Evolutionary conservation across 2,329 filamentous ascomycete genomes (phyloP), one percentile per base, ranked within the genome.

Genomic region (Talaromyces sp.): DNA sequence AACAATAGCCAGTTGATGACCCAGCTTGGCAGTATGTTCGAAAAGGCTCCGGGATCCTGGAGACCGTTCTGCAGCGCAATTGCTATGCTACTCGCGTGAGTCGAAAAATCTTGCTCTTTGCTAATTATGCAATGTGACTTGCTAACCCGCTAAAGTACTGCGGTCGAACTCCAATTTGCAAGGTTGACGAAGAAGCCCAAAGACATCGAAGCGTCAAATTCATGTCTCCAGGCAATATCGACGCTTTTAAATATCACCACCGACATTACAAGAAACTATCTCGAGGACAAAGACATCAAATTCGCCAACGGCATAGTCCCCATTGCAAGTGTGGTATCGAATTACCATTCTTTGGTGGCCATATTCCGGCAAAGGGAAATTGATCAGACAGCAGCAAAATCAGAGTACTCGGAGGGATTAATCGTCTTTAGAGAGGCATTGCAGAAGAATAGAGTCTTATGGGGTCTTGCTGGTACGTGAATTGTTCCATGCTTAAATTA

Each of bases 381-480:
- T 8, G 36, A 5, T 36, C 56, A 48, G 33, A 19, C 31, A 15
- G 31, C 39, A 2, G 19, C 33, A n/a, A 21, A n/a, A n/a, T n/a
- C n/a, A 6, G 40, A 58, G 22, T 4, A 53, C 10, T 25, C 11
- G 17, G n/a, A 37, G 7, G 40, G n/a, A 7, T 40, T 53, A 15
- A 15, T 8, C 7, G 21, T 39, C 31, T 21, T 58, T 8, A 41
- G 17, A 21, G 19, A 22, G 13, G 40, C 56, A 11, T 25, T 58
- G 8, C n/a, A 48, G 5, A 40, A 36, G 8, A 52, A 37, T 5
- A 17, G 11, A 7, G 1, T 19, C 11, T 31, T 41, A 25, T 58
- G 56, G 56, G 50, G 50, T 13, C 43, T 58, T 19, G 56, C 56
- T 39, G 50, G 56, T 58, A 46, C 15, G 56, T 40, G n/a, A 17